These are phyloP conservation scores for Abelmoschus esculentus DNA, from an alignment of 345 rosid species.

Conservation along the genomic window DNA sequence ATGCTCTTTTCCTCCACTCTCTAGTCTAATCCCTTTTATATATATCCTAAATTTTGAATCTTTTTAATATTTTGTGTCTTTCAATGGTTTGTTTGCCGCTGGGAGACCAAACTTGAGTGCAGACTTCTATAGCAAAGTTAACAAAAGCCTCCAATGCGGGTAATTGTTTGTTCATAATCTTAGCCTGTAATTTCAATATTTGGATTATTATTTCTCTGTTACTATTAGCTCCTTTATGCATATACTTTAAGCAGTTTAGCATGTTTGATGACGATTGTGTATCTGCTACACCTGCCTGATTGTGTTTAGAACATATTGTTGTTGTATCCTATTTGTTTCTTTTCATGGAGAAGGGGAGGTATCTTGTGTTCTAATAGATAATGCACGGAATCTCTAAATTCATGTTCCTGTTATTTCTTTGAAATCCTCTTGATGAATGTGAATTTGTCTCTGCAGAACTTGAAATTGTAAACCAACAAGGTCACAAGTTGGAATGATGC, in stretches of 20 bases:
- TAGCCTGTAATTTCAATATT: neutral
- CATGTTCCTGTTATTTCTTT: slow-evolving; percentile 1
- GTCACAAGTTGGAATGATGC: slow-evolving; percentile 63
- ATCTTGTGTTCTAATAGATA: neutral
- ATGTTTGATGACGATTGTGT: neutral
- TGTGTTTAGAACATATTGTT: neutral
- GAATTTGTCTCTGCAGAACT: slow-evolving; percentile 25
- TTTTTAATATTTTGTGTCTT: neutral
- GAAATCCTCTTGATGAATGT: neutral
- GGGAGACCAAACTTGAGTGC: slow-evolving; percentile 53
- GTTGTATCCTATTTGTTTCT: neutral
- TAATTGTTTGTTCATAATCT: slow-evolving; percentile 15
- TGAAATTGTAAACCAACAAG: slow-evolving; percentile 35
- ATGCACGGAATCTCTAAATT: neutral
- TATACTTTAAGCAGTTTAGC: neutral
- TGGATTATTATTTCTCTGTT: neutral
- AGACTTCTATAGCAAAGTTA: slow-evolving; percentile 51
- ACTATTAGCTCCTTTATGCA: neutral
- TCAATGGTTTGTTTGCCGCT: slow-evolving; percentile 34
- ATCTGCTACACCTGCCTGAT: neutral
- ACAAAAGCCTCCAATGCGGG: slow-evolving; percentile 61
- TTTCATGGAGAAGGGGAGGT: neutral
- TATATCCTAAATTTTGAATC: neutral
- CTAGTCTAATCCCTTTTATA: neutral
- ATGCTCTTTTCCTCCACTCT: slow-evolving; percentile 16